Evolutionary conservation across 208 protist genomes (phyloP), one percentile per base, ranked within the genome.

Genomic region (Trypanosomatidae sp.): DNA sequence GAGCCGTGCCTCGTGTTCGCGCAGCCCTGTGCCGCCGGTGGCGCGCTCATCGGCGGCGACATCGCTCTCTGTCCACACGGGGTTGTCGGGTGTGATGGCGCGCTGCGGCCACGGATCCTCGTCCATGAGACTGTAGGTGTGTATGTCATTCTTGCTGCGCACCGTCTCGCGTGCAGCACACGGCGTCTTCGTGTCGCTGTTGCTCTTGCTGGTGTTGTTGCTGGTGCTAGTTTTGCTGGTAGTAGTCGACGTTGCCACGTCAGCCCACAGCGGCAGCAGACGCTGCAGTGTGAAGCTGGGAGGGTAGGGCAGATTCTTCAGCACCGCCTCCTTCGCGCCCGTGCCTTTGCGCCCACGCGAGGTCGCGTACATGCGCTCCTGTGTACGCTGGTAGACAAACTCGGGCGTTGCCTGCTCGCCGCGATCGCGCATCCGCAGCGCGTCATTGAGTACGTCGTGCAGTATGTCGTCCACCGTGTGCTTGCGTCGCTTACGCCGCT

Each of bases 321-420:
- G 33, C 13, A 65, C 68, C 33, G 60, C 53, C 10, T 91, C 81
- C 55, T 70, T 78, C 35, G 60, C 44, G 33, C 56, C 78, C 3
- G 81, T 69, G 4, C 74, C 74, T 48, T 85, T 84, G 30, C 58
- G 61, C 8, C 82, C 82, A 51, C 87, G 80, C 63, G 86, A 70
- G 53, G 67, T 76, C 59, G 86, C 82, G 53, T 91, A 91, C 40
- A 87, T 61, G 24, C 77, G 69, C 52, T 91, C 76, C 60, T 85
- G 82, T 6, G 76, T 71, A 1, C 69, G 69, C 48, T 91, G 86
- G 63, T 91, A 87, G 6, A 91, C 61, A 56, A 91, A 91, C 49
- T 91, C 76, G 4, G 64, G 41, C 13, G 61, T 66, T 6, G 82
- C 72, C 57, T 85, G 81, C 45, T 87, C 56, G n/a, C 82, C 82